Conservation (phyloP, 1,284 basidiomycete species). For the Irpex sp. region DNA sequence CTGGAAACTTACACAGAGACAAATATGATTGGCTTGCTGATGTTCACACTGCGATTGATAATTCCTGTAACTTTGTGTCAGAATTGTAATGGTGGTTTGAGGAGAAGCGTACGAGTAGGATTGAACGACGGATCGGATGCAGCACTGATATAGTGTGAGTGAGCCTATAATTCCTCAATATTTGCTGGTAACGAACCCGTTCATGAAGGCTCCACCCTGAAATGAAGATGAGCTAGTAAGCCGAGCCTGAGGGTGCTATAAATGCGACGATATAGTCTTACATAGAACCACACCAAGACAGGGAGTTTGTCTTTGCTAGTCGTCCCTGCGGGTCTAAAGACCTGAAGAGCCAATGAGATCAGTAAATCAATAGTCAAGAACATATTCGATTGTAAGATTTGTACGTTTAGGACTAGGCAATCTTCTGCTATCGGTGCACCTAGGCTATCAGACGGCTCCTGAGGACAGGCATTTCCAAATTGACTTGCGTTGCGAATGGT, state of each 20-base stretch:
- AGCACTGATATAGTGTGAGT: conserved; percentile 28
- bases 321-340: conserved; percentile 15
- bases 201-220: conserved; percentile 50
- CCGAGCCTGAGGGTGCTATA: too few species aligned
- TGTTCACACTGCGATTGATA: conserved; percentile 42
- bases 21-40: conserved; percentile 49
- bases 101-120: conserved; percentile 39
- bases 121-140: conserved; percentile 38
- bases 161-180: not conserved
- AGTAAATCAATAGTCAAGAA: not conserved
- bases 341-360: conserved; percentile 2
- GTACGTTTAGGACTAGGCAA: conserved; percentile 52
- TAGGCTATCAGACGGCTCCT: conserved; percentile 34
- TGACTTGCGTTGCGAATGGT: conserved; percentile 39
- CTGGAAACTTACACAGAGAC: conserved; percentile 42
- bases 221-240: too few species aligned
- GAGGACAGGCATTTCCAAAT: conserved; percentile 59
- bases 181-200: conserved; percentile 28
- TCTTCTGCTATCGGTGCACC: conserved; percentile 53
- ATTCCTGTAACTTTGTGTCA: conserved; percentile 33
- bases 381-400: conserved; percentile 6
- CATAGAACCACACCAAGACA: conserved; percentile 19
- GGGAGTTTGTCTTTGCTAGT: conserved; percentile 12
- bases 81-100: not conserved
- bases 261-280: conserved; percentile 7